Percentiles rank a stretch among this genome's conserved stretches.
phyloP scores from a whole-genome alignment of 169 alveolate species.

The Plasmodium relictum region DNA sequence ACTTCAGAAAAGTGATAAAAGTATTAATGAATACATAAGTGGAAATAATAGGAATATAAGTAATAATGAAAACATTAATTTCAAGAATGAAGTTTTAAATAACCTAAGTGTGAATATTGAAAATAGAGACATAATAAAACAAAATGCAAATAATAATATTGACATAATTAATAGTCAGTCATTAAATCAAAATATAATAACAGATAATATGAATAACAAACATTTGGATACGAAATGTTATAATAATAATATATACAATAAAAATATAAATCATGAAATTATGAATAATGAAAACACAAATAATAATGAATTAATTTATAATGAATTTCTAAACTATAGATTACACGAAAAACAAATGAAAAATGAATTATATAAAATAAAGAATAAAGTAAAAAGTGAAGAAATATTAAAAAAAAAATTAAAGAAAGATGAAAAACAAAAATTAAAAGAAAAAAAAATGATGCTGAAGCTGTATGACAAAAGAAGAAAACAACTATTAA shows the following conservation, averaged over 20 bases:
- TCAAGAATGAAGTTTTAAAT: neutral
- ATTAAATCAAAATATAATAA: too few relatives aligned
- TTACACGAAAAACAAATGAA: neutral
- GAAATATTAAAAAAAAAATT: conserved; percentile 40
- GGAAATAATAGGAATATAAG: neutral
- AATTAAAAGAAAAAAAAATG: conserved; percentile 64
- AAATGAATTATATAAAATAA: neutral
- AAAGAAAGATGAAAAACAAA: conserved; percentile 61
- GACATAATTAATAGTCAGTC: too few relatives aligned
- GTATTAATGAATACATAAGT: neutral
- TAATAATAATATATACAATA: neutral
- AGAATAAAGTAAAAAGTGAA: conserved; percentile 12
- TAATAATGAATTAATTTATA: neutral
- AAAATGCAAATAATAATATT: too few relatives aligned
- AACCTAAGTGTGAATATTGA: neutral
- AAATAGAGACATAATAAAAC: neutral
- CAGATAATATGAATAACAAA: too few relatives aligned
- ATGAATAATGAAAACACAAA: neutral
- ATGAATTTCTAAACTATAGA: neutral
- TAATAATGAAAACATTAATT: neutral
- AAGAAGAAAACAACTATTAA: conserved; percentile 27
- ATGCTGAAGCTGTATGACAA: conserved; percentile 41
- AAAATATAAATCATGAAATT: neutral
- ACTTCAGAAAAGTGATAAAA: neutral
- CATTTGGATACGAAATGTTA: too few relatives aligned